phyloP scores from a whole-genome alignment of 2,329 filamentous ascomycete genomes.

The Ilyonectria sp. region DNA sequence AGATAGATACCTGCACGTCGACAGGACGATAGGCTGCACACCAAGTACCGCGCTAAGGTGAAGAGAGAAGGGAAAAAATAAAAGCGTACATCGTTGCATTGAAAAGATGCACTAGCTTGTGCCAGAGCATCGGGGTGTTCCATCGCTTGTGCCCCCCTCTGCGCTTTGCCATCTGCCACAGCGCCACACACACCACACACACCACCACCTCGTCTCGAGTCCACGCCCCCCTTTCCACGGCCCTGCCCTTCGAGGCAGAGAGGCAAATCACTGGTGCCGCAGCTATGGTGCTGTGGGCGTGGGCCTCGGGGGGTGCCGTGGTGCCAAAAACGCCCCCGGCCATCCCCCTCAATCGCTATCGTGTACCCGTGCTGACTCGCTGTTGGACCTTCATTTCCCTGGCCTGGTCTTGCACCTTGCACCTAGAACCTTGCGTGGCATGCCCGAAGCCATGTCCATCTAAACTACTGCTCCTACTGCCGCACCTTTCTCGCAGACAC shows the following conservation, averaged over 20 bases:
- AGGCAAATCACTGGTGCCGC: background rate
- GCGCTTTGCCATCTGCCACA: background rate
- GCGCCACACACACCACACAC: background rate
- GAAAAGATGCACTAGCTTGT: conserved; percentile 26
- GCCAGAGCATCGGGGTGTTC: conserved; percentile 25
- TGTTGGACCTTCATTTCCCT: conserved; percentile 34
- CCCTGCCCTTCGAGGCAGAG: background rate
- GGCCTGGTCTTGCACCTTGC: conserved; percentile 23
- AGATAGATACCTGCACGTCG: background rate
- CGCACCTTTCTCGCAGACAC: conserved; percentile 4
- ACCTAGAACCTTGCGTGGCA: conserved; percentile 11
- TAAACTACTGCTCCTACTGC: background rate
- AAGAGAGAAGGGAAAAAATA: conserved; percentile 8
- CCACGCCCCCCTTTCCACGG: background rate
- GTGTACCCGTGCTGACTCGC: conserved; percentile 33
- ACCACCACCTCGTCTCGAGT: background rate
- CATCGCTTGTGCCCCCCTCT: conserved; percentile 16
- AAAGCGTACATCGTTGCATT: conserved; percentile 16
- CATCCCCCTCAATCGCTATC: conserved; percentile 17
- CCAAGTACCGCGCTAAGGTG: conserved; percentile 17
- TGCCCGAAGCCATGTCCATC: conserved; percentile 10
- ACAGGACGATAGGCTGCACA: background rate
- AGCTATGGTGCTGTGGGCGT: conserved; percentile 1
- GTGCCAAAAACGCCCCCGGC: conserved; percentile 3
- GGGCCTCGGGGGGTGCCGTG: background rate